A percentile compares a stretch with the other conserved stretches of the same genome.
phyloP scores from a whole-genome alignment of 805 yeast species.

The Myxozyma vanderwaltii region DNA sequence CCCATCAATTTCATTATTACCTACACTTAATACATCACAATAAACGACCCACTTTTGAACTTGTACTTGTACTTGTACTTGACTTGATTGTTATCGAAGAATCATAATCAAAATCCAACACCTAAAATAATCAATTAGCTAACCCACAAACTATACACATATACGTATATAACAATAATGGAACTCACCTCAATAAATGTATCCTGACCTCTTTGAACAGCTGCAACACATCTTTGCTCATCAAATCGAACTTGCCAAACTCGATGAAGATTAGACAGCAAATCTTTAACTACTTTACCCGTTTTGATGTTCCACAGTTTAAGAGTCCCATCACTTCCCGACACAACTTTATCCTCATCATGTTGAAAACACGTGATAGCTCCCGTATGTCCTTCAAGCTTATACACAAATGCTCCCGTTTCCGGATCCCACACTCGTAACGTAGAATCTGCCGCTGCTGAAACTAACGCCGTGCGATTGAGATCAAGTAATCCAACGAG shows the following conservation, averaged over 20 bases:
- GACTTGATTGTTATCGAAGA: constrained; percentile 5
- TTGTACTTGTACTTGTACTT: not conserved
- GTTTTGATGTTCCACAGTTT: constrained; percentile 83
- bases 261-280: constrained; percentile 75
- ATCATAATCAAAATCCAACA: constrained; percentile 30
- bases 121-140: not conserved
- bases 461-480: constrained; percentile 73
- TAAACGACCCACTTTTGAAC: not conserved
- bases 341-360: constrained; percentile 77
- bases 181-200: constrained; percentile 85
- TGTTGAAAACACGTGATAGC: constrained; percentile 95
- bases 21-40: no score
- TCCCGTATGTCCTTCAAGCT: constrained; percentile 72
- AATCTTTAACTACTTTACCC: constrained; percentile 71
- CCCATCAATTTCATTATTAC: no score
- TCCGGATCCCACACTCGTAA: constrained; percentile 91
- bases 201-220: constrained; percentile 70
- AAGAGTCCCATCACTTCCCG: constrained; percentile 86
- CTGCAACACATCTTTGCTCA: constrained; percentile 81
- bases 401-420: constrained; percentile 64
- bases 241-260: constrained; percentile 96
- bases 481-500: constrained; percentile 85
- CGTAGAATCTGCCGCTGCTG: constrained; percentile 95
- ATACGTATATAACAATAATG: not conserved
- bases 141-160: no score